A percentile compares a stretch with the other conserved stretches of the same genome.
phyloP scores from a whole-genome alignment of 2,329 filamentous ascomycete species.

The Penicillium sp. region DNA sequence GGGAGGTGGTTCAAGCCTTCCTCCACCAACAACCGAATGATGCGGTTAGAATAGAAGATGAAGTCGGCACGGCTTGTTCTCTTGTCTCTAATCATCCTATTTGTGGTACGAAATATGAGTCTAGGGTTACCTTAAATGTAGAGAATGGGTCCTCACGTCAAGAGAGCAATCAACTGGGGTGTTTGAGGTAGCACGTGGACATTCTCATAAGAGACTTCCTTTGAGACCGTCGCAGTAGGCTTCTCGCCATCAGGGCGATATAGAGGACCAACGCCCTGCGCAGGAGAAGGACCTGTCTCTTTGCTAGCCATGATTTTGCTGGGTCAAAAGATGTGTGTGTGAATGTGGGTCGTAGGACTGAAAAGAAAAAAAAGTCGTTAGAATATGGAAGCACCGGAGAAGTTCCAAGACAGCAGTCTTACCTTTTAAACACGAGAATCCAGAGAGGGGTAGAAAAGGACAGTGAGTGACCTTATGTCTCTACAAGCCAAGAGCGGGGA shows the following conservation, averaged over 20 bases:
- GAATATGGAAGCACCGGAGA: neutral
- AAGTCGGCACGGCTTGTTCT: conserved; percentile 90
- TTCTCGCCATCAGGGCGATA: conserved; percentile 76
- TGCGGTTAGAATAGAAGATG: conserved; percentile 98
- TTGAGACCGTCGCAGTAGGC: conserved; percentile 85
- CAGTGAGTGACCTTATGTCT: neutral
- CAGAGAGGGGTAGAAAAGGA: conserved; percentile 3
- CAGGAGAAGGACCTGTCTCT: conserved; percentile 45
- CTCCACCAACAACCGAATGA: conserved; percentile 93
- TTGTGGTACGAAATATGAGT: conserved; percentile 12
- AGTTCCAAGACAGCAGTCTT: neutral
- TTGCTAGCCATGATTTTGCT: conserved; percentile 25
- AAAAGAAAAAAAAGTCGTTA: neutral
- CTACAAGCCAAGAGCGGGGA: conserved; percentile 14
- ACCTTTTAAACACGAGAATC: neutral
- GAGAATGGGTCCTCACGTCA: conserved; percentile 70
- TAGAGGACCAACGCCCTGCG: conserved; percentile 72
- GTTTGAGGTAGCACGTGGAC: conserved; percentile 89
- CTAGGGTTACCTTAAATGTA: conserved; percentile 1
- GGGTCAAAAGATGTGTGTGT: neutral
- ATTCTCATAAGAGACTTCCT: conserved; percentile 75
- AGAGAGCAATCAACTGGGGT: conserved; percentile 90
- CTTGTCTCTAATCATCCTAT: conserved; percentile 91
- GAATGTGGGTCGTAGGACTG: neutral
- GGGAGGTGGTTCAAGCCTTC: conserved; percentile 96